These are phyloP conservation scores for Sarcomyxa edulis DNA, from an alignment of 768 basidiomycete species.

Conservation along the genomic window DNA sequence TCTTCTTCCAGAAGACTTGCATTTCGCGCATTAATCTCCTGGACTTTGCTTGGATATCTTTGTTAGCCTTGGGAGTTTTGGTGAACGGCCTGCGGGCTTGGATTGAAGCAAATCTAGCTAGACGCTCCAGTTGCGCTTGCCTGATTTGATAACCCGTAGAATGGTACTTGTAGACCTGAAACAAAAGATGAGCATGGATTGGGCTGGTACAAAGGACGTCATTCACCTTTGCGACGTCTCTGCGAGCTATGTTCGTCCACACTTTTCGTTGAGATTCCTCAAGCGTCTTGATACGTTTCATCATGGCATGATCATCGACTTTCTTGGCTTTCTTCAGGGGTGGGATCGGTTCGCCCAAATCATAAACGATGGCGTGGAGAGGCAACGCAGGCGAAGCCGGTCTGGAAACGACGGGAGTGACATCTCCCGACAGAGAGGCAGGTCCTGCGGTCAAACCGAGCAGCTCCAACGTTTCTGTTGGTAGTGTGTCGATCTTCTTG, in stretches of 20 bases:
- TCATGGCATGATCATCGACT: constrained; percentile 64
- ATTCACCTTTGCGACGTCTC: constrained; percentile 77
- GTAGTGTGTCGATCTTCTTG: constrained; percentile 47
- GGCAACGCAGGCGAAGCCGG: constrained; percentile 61
- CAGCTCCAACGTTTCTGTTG: constrained; percentile 41
- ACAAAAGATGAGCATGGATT: not conserved
- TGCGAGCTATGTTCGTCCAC: constrained; percentile 83
- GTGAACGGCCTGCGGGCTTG: constrained; percentile 75
- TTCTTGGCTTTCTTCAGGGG: constrained; percentile 74
- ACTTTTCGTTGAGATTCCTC: constrained; percentile 86
- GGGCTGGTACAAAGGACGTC: not conserved
- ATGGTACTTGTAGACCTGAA: constrained; percentile 78
- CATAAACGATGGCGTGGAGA: constrained; percentile 60
- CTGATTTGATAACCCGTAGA: constrained; percentile 60
- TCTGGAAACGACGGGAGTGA: constrained; percentile 65
- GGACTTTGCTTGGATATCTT: constrained; percentile 80
- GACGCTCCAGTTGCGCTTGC: constrained; percentile 66
- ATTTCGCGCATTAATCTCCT: constrained; percentile 93
- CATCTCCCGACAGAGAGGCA: constrained; percentile 60
- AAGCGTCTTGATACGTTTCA: constrained; percentile 68
- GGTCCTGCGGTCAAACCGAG: constrained; percentile 43
- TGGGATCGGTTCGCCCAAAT: constrained; percentile 65
- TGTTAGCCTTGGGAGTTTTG: constrained; percentile 70
- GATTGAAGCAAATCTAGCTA: constrained; percentile 67
- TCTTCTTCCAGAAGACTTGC: constrained; percentile 97